Conservation (phyloP, 805 yeast species). For the Lachancea mirantina region DNA sequence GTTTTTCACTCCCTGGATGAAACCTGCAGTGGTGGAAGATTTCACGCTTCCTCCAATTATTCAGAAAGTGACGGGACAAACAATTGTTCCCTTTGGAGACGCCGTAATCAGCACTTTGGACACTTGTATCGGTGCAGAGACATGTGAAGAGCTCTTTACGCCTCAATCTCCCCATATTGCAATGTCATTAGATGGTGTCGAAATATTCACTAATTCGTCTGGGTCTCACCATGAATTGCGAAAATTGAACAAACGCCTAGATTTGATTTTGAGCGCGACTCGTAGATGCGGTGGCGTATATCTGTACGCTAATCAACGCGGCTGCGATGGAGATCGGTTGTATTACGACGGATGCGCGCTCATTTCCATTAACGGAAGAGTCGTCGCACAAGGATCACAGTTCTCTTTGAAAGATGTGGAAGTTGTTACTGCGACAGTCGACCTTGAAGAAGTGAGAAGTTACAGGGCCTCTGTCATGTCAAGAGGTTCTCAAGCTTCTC, state of each 20-base stretch:
- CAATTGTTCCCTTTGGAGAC: slow-evolving; percentile 77
- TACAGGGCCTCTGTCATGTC: slow-evolving; percentile 67
- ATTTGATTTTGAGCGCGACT: slow-evolving; percentile 85
- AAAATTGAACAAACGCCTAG: slow-evolving; percentile 76
- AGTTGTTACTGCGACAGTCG: slow-evolving; percentile 91
- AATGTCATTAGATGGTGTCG: slow-evolving; percentile 94
- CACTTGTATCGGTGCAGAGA: slow-evolving; percentile 92
- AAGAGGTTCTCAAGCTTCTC: slow-evolving; percentile 61
- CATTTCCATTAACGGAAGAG: slow-evolving; percentile 84
- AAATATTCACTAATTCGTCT: slow-evolving; percentile 87
- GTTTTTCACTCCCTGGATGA: slow-evolving; percentile 90
- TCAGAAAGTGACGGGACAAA: slow-evolving; percentile 58
- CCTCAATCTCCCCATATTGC: slow-evolving; percentile 93
- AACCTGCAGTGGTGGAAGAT: slow-evolving; percentile 67
- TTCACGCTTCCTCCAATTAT: slow-evolving; percentile 66
- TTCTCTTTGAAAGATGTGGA: slow-evolving; percentile 88
- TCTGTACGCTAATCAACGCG: slow-evolving; percentile 88
- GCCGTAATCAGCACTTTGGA: slow-evolving; percentile 78
- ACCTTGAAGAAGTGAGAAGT: slow-evolving; percentile 81
- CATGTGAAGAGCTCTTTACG: slow-evolving; percentile 96
- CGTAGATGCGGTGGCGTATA: slow-evolving; percentile 95
- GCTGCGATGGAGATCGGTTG: slow-evolving; percentile 96
- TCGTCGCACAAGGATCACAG: slow-evolving; percentile 90
- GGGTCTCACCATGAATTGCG: slow-evolving; percentile 98
- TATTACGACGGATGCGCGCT: slow-evolving; percentile 97